Base-by-base conservation (phyloP, 2,329 filamentous ascomycete species). In the Aspergillus ibericus region DNA sequence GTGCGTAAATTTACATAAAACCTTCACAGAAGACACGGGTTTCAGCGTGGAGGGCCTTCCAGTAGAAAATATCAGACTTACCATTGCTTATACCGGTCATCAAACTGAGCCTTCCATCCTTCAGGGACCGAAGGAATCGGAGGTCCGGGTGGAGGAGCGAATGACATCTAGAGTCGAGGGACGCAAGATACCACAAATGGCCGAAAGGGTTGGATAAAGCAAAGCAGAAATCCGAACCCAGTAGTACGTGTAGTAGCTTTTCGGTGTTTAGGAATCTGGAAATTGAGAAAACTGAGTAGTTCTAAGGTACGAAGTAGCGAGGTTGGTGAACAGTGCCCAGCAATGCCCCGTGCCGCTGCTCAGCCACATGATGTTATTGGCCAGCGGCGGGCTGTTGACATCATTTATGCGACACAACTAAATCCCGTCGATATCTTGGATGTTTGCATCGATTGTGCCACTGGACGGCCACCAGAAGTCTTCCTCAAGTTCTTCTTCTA, bases 1-100 rank as follows among this genome's bases (percentile, higher is more conserved):
- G 92, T 96, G 75, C 88, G 85, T 61, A 90, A 85, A 79, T 97
- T 95, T 60, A 96, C 90, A 79, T 90, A 97, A 84, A 95, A 96
- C 88, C 89, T 92, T 63, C 7, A 18, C n/a, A 18, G 7, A 16
- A 15, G 25, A 36, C 5, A 54, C 72, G 60, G 66, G 55, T 51
- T 57, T 59, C 42, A 54, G 29, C 18, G 50, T 44, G 15, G 48
- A 16, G 40, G 7, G 54, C 16, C 35, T 4, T 8, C 16, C n/a
- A 38, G 8, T 46, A 22, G 10, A 18, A 12, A 35, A 50, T n/a
- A 7, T 46, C 42, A 35, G 20, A 12, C 78, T 65, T 71, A 87
- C 88, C 91, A 96, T 83, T 95, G 89, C 70, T 88, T 88, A 80
- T 96, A 96, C 70, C 95, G 87, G 0, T 89, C 86, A 75, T 96